These are phyloP conservation scores for Phytophthora palmivora DNA, from an alignment of 352 stramenopile species.

Conservation along the genomic window DNA sequence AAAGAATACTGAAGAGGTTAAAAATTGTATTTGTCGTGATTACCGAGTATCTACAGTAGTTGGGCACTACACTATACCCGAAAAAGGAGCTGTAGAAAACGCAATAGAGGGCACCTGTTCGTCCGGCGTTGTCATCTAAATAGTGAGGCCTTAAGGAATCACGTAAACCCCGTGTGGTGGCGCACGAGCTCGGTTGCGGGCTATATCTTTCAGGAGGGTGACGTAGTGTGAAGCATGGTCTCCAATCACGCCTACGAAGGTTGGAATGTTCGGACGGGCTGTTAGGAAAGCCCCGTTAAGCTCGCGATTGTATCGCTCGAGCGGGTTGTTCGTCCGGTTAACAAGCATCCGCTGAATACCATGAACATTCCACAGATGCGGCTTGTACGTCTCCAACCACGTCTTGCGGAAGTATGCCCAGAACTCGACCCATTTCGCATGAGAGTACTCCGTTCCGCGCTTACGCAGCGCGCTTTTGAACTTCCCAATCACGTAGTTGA, in stretches of 20 bases:
- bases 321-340: conserved; percentile 29
- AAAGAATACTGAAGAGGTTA: too few species aligned
- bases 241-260: conserved; percentile 25
- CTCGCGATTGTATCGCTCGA: conserved; percentile 32
- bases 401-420: conserved; percentile 30
- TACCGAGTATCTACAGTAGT: too few species aligned
- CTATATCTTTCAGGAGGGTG: conserved; percentile 6
- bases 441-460: neutral
- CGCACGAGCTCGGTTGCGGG: conserved; percentile 1
- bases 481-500: conserved; percentile 2
- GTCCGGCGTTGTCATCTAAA: neutral
- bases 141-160: neutral
- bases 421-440: conserved; percentile 1
- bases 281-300: conserved; percentile 22
- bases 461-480: neutral
- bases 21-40: too few species aligned
- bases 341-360: conserved; percentile 17
- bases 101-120: neutral
- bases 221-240: conserved; percentile 9
- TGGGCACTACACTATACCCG: too few species aligned
- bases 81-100: neutral
- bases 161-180: conserved; percentile 5
- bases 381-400: conserved; percentile 17
- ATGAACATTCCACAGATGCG: conserved; percentile 19
- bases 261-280: conserved; percentile 9